Evolutionary conservation across 2,329 filamentous ascomycete genomes (phyloP).

Genomic region (Clonostachys solani): DNA sequence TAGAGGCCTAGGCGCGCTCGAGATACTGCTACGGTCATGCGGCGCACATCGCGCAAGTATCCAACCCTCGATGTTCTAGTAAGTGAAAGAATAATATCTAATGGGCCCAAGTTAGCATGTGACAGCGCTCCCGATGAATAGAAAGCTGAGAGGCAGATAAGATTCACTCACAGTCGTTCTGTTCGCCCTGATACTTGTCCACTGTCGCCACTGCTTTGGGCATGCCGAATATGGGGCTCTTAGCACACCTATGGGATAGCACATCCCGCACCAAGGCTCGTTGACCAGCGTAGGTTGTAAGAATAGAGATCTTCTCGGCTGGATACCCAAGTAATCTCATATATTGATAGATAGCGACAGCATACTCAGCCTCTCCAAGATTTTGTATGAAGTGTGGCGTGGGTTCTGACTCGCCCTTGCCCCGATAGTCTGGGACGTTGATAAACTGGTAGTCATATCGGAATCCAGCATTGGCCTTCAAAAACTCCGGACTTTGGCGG

Average conservation of each 20-base stretch:
- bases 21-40: slow-evolving; percentile 90
- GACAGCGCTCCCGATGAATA: neutral
- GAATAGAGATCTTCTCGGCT: slow-evolving; percentile 75
- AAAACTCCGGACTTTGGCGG: slow-evolving; percentile 64
- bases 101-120: slow-evolving; percentile 10
- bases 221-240: slow-evolving; percentile 80
- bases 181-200: slow-evolving; percentile 98
- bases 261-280: slow-evolving; percentile 85
- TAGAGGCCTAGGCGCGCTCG: slow-evolving; percentile 89
- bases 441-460: slow-evolving; percentile 96
- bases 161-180: slow-evolving; percentile 83
- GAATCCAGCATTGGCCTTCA: slow-evolving; percentile 84
- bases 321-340: slow-evolving; percentile 96
- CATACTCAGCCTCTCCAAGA: slow-evolving; percentile 93
- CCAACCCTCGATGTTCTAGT: slow-evolving; percentile 85
- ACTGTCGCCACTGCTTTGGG: slow-evolving; percentile 90
- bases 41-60: slow-evolving; percentile 88
- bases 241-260: slow-evolving; percentile 75
- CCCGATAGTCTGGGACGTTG: slow-evolving; percentile 90
- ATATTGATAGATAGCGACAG: slow-evolving; percentile 92
- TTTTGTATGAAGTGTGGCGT: slow-evolving; percentile 96
- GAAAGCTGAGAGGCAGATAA: neutral
- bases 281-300: slow-evolving; percentile 93
- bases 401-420: slow-evolving; percentile 81
- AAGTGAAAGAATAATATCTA: slow-evolving; percentile 89